Evolutionary conservation across 768 basidiomycete species (phyloP).

Genomic region (Pulveroboletus sp.): DNA sequence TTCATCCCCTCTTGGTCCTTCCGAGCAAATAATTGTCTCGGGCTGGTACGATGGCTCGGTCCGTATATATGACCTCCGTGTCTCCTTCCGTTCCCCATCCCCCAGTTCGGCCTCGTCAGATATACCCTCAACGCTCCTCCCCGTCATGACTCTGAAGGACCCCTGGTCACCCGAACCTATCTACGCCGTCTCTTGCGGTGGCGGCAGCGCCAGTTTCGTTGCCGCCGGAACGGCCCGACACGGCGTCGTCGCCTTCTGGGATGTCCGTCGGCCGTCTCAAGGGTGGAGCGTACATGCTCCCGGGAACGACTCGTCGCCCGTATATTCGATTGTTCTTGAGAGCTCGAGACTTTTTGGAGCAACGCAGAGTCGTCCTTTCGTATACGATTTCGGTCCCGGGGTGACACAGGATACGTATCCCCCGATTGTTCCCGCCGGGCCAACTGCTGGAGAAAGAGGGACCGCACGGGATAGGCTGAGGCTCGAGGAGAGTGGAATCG

Average conservation of each 20-base stretch:
- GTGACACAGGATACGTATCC: slow-evolving; percentile 56
- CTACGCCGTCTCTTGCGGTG: slow-evolving; percentile 72
- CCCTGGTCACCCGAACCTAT: slow-evolving; percentile 70
- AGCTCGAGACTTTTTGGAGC: slow-evolving; percentile 76
- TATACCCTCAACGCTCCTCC: slow-evolving; percentile 40
- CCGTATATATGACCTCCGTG: slow-evolving; percentile 71
- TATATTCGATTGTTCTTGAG: slow-evolving; percentile 71
- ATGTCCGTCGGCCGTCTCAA: slow-evolving; percentile 53
- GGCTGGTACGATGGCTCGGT: slow-evolving; percentile 83
- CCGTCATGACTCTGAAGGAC: slow-evolving; percentile 60
- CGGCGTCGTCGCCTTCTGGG: slow-evolving; percentile 79
- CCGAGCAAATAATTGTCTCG: slow-evolving; percentile 67
- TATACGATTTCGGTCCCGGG: slow-evolving; percentile 74
- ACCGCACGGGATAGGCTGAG: slow-evolving; percentile 21
- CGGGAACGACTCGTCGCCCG: slow-evolving; percentile 73
- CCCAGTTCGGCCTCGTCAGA: not conserved
- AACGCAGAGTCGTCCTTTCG: slow-evolving; percentile 72
- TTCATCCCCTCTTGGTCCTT: slow-evolving; percentile 63
- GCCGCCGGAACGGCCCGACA: slow-evolving; percentile 77
- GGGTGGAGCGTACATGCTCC: slow-evolving; percentile 84
- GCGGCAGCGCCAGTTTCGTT: slow-evolving; percentile 60
- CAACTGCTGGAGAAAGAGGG: slow-evolving; percentile 19
- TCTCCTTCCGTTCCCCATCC: slow-evolving; percentile 25
- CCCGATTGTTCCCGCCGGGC: slow-evolving; percentile 18
- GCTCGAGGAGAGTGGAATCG: slow-evolving; percentile 36